phyloP scores from a whole-genome alignment of 257 asterid genomes.

The Parsonsia alboflavescens region DNA sequence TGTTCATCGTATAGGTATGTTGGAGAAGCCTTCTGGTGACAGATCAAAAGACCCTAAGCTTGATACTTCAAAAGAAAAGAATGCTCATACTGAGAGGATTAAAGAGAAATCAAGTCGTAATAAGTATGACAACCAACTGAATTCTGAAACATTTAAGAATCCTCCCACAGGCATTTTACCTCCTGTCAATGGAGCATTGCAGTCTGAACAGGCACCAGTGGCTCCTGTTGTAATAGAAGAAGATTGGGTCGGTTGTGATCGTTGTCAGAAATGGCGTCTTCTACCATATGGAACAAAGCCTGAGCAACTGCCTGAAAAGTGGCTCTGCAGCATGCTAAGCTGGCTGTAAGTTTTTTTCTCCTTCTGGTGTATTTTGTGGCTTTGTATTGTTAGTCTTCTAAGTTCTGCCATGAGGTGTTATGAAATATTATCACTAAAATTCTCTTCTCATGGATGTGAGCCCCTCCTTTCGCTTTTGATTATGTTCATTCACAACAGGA shows the following conservation, averaged over 20 bases:
- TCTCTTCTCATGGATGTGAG: neutral
- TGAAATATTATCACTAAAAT: neutral
- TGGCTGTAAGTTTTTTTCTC: constrained; percentile 82
- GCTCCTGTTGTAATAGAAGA: constrained; percentile 49
- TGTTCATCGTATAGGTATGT: constrained; percentile 27
- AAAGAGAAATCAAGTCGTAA: constrained; percentile 36
- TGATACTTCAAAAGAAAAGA: constrained; percentile 35
- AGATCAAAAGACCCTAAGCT: constrained; percentile 34
- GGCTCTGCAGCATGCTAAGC: constrained; percentile 79
- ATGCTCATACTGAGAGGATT: constrained; percentile 33
- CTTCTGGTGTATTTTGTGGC: constrained; percentile 17
- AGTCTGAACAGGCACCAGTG: constrained; percentile 31
- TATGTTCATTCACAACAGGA: neutral
- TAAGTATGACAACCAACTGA: constrained; percentile 31
- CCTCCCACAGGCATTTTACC: constrained; percentile 35
- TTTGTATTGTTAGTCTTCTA: neutral
- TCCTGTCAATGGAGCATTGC: constrained; percentile 31
- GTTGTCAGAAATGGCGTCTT: constrained; percentile 70
- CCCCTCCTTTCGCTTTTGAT: neutral
- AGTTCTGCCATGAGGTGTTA: neutral
- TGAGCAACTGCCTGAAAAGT: constrained; percentile 58
- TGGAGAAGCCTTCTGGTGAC: constrained; percentile 35
- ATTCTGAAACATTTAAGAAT: constrained; percentile 30
- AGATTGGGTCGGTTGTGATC: constrained; percentile 77
- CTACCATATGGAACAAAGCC: constrained; percentile 55